Conservation (phyloP, 2,329 filamentous ascomycete genomes). For the Botrytis paeoniae region DNA sequence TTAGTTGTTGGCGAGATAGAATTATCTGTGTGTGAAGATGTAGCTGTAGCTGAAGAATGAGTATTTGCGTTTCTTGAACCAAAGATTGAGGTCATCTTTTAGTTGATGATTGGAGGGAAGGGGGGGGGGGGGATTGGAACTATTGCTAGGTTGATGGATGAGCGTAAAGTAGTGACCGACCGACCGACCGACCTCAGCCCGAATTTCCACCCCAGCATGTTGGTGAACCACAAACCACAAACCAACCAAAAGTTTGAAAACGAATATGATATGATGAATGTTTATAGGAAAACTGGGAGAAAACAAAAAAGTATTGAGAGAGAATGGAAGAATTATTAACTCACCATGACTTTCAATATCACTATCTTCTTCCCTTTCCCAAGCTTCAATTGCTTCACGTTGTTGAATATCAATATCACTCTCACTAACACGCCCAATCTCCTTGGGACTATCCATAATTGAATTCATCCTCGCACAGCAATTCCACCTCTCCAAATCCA, state of each 20-base stretch:
- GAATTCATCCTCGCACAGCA: slow-evolving; percentile 18
- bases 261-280: neutral
- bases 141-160: neutral
- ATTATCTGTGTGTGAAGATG: neutral
- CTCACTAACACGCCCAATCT: too few species aligned
- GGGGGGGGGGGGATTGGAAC: neutral
- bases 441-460: neutral
- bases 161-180: neutral
- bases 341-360: slow-evolving; percentile 15
- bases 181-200: neutral
- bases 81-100: slow-evolving; percentile 21
- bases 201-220: neutral
- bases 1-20: neutral
- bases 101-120: neutral
- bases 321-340: neutral
- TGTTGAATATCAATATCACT: neutral
- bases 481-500: slow-evolving; percentile 16
- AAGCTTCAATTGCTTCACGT: slow-evolving; percentile 5
- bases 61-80: neutral
- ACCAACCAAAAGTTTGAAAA: neutral
- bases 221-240: neutral
- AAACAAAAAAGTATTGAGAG: neutral
- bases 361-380: neutral
- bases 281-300: too few species aligned
- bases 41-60: neutral